A percentile compares a stretch with the other conserved stretches of the same genome.
Evolutionary conservation across 768 basidiomycete species (phyloP).

Genomic region (Lactifluus echinatus): DNA sequence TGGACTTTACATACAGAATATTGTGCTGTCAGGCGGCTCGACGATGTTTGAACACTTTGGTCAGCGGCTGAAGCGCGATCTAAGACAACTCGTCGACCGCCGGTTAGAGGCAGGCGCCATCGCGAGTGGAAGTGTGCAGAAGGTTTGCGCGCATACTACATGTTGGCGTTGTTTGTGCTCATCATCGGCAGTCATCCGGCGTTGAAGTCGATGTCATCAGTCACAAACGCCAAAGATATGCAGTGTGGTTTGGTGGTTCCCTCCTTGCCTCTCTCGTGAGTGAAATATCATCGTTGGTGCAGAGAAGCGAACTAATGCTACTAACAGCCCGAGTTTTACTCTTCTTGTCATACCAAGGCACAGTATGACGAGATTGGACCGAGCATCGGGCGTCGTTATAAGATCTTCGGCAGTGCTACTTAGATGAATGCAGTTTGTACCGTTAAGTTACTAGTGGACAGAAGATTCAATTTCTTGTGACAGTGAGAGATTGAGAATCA

Average conservation of each 20-base stretch:
- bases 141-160: conserved; percentile 39
- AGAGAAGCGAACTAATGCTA: neutral
- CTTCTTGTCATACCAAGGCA: conserved; percentile 87
- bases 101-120: conserved; percentile 70
- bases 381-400: conserved; percentile 85
- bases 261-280: conserved; percentile 85
- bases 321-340: conserved; percentile 85
- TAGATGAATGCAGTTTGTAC: conserved; percentile 28
- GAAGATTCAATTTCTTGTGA: conserved; percentile 13
- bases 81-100: conserved; percentile 90
- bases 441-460: conserved; percentile 11
- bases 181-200: conserved; percentile 66
- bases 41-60: conserved; percentile 99
- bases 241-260: conserved; percentile 98
- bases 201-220: conserved; percentile 98
- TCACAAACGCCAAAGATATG: conserved; percentile 94
- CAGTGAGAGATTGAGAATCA: neutral
- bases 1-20: conserved; percentile 55
- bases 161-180: neutral
- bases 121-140: conserved; percentile 65
- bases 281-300: conserved; percentile 11
- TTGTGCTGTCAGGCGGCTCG: conserved; percentile 92
- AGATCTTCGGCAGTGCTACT: conserved; percentile 86
- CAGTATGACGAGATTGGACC: conserved; percentile 93
- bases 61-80: conserved; percentile 89